Percentiles rank a stretch among this genome's conserved stretches.
Evolutionary conservation across 2,329 filamentous ascomycete genomes (phyloP).

Genomic region (Claviceps sp.): DNA sequence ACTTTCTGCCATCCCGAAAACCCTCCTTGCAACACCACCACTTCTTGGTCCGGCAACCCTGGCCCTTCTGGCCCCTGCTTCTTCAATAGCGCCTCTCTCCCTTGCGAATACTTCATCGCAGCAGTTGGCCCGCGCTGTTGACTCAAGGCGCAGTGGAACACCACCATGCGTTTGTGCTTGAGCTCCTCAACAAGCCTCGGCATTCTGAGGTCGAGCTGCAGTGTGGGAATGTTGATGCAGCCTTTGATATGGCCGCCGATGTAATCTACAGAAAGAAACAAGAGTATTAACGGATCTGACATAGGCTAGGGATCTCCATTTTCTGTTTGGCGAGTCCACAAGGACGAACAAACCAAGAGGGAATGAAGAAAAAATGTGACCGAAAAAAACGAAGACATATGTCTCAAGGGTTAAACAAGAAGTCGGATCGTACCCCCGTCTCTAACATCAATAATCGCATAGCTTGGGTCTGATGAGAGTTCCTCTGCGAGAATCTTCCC

Average conservation of each 20-base stretch:
- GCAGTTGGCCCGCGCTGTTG: constrained; percentile 83
- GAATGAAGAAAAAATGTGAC: background rate
- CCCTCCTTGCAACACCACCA: constrained; percentile 70
- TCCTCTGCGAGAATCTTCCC: constrained; percentile 43
- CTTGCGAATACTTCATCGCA: constrained; percentile 65
- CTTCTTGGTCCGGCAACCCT: constrained; percentile 43
- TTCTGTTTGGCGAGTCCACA: background rate
- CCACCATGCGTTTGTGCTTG: constrained; percentile 63
- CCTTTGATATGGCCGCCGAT: constrained; percentile 79
- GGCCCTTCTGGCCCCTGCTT: constrained; percentile 16
- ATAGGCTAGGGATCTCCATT: background rate
- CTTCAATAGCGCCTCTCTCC: constrained; percentile 41
- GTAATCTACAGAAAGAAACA: constrained; percentile 46
- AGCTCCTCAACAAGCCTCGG: constrained; percentile 73
- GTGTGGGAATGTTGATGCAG: constrained; percentile 62
- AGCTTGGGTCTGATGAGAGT: constrained; percentile 26
- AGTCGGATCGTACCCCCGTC: constrained; percentile 49
- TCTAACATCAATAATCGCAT: constrained; percentile 79
- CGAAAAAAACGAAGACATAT: background rate
- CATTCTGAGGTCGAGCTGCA: constrained; percentile 59
- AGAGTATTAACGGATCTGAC: background rate
- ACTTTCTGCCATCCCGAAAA: constrained; percentile 84
- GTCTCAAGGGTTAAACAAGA: background rate
- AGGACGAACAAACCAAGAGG: background rate
- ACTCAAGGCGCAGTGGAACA: constrained; percentile 89